phyloP scores from a whole-genome alignment of 192 early-diverging fungal species.

The Rhizoclosmatium sp. region DNA sequence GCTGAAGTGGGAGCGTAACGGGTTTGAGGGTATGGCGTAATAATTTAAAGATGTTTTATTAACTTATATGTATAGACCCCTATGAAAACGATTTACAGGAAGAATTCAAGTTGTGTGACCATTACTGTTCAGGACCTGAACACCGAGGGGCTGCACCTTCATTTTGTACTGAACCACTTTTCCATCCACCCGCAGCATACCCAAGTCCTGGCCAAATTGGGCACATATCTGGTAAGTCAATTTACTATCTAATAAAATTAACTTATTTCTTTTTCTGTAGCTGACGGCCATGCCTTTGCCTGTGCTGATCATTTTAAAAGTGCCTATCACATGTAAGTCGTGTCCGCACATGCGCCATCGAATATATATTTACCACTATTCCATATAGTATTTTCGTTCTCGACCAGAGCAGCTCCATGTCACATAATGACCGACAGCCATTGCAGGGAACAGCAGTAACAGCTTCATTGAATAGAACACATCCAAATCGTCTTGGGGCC shows the following conservation, averaged over 20 bases:
- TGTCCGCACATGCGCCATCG: neutral
- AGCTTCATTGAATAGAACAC: neutral
- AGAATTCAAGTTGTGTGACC: slow-evolving; percentile 44
- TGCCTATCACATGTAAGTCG: neutral
- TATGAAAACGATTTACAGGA: slow-evolving; percentile 41
- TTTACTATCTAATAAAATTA: neutral
- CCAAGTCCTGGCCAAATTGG: neutral
- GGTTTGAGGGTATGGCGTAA: slow-evolving; percentile 20
- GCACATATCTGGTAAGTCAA: neutral
- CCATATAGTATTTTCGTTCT: neutral
- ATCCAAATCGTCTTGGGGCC: slow-evolving; percentile 2
- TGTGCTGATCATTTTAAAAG: slow-evolving; percentile 39
- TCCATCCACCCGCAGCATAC: slow-evolving; percentile 6
- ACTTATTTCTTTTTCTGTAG: slow-evolving; percentile 15
- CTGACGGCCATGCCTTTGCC: slow-evolving; percentile 46
- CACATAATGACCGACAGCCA: neutral
- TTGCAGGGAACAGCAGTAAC: neutral
- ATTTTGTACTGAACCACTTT: slow-evolving; percentile 25
- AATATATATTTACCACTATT: neutral
- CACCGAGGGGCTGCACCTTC: slow-evolving; percentile 32
- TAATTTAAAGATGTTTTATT: slow-evolving; percentile 15
- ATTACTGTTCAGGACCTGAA: slow-evolving; percentile 42
- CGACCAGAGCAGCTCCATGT: neutral
- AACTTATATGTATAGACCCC: slow-evolving; percentile 23
- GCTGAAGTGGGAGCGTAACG: slow-evolving; percentile 48